Percentiles rank a stretch among this genome's conserved stretches.
These are phyloP conservation scores for Stellera chamaejasme DNA, from an alignment of 345 rosid species.

Conservation along the genomic window DNA sequence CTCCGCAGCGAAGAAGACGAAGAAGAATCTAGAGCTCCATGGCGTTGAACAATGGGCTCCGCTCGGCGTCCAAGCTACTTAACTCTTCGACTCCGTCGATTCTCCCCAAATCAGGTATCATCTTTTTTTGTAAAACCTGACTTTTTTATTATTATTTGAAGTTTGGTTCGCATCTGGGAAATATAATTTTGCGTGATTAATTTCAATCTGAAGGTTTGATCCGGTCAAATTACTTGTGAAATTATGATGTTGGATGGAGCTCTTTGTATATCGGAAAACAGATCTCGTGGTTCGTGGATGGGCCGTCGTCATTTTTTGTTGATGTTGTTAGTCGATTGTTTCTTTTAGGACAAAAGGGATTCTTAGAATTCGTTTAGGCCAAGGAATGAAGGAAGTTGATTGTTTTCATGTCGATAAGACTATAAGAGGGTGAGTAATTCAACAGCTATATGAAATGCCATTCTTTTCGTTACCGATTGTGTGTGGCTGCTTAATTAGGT, in stretches of 20 bases:
- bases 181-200: not conserved
- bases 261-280: no score
- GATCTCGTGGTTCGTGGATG: no score
- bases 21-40: slow-evolving; percentile 12
- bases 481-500: no score
- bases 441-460: no score
- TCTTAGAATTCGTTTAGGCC: no score
- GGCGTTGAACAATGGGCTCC: slow-evolving; percentile 62
- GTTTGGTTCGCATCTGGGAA: slow-evolving; percentile 6
- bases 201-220: not conserved
- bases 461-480: no score
- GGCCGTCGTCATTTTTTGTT: no score
- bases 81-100: slow-evolving; percentile 45
- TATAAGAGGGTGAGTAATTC: no score
- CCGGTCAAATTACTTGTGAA: not conserved
- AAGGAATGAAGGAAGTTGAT: no score
- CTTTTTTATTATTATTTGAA: slow-evolving; percentile 2
- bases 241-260: not conserved
- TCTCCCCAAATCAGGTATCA: slow-evolving; percentile 51
- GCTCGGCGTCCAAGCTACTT: slow-evolving; percentile 68
- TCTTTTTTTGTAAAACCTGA: not conserved
- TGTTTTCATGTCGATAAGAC: no score
- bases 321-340: no score
- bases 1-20: not conserved
- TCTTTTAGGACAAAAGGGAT: no score